These are phyloP conservation scores for Metschnikowia bowlesiae DNA, from an alignment of 805 yeast genomes.

Conservation along the genomic window DNA sequence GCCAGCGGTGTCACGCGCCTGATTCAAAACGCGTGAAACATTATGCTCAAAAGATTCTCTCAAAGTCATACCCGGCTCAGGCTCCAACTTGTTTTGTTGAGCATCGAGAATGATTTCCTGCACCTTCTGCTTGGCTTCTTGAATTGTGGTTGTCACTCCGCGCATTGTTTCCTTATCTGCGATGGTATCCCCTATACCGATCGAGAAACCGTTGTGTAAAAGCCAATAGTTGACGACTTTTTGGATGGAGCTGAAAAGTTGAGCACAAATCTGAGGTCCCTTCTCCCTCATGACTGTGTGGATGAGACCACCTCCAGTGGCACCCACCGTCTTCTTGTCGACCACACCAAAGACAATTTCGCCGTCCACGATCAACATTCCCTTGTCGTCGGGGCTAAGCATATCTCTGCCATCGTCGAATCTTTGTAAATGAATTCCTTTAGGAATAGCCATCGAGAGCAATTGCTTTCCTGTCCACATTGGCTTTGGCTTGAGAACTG, in stretches of 20 bases:
- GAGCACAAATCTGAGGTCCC: slow-evolving; percentile 88
- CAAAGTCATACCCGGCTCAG: slow-evolving; percentile 99
- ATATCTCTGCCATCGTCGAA: slow-evolving; percentile 85
- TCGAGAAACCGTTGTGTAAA: slow-evolving; percentile 93
- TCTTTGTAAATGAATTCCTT: slow-evolving; percentile 91
- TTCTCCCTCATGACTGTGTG: slow-evolving; percentile 98
- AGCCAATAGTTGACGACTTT: slow-evolving; percentile 96
- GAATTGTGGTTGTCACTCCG: slow-evolving; percentile 86
- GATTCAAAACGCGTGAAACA: slow-evolving; percentile 90
- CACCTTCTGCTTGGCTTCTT: slow-evolving; percentile 89
- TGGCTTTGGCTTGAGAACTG: slow-evolving; percentile 89
- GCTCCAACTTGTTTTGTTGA: slow-evolving; percentile 79
- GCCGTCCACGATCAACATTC: slow-evolving; percentile 94
- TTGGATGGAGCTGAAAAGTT: slow-evolving; percentile 86
- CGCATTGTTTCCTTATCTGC: slow-evolving; percentile 97
- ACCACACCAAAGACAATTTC: slow-evolving; percentile 97
- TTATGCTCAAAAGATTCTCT: slow-evolving; percentile 98
- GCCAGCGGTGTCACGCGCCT: slow-evolving; percentile 99
- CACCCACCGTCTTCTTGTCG: slow-evolving; percentile 97
- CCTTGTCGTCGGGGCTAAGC: slow-evolving; percentile 84
- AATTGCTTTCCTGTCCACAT: slow-evolving; percentile 97
- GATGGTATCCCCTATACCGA: slow-evolving; percentile 99
- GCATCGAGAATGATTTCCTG: slow-evolving; percentile 92
- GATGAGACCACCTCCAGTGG: slow-evolving; percentile 95
- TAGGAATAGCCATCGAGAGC: slow-evolving; percentile 87